Evolutionary conservation across 345 rosid species (phyloP), one percentile per base, ranked within the genome.

Genomic region (Camelina hispida): DNA sequence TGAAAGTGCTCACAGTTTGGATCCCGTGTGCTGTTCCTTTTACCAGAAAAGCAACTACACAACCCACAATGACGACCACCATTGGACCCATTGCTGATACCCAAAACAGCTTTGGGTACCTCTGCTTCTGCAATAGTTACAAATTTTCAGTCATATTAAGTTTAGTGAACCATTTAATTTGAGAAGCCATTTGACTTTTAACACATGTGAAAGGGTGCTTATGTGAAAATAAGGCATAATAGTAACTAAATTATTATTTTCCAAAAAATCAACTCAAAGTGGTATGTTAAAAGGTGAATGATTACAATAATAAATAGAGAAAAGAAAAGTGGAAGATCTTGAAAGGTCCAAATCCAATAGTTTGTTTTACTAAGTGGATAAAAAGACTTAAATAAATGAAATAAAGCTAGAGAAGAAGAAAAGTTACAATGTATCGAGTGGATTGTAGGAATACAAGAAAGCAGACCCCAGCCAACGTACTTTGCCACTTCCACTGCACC

Each of bases 81-180:
- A 94, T 86, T 38, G 98, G 97, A 76, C 90, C 85, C 74, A 91
- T 81, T 11, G 97, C 96, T 7, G 97, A 86, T 54, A 88, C 86
- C 98, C 96, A 91, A 75, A 94, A 94, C 34, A 91, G 82, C 73
- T 82, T 94, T 54, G 98, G 95, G 0, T 85, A 91, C 58, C 25
- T 88, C 23, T 81, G 75, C 32, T 72, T 87, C 98, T 94, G 84
- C 48, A 72, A 61, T 55, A 58, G 63, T 71, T 4, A 7, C 52
- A 47, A 40, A 15, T 2, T 54, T 37, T 2, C 4, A 15, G 16
- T 38, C 38, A 28, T 18, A 28, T 56, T 58, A 37, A 16, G 50
- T 22, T 3, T 37, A 28, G 69, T 48, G 40, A 48, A 48, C 7
- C 57, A 40, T 52, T 6, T 34, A 28, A 6, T 44, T 54, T 48